Conservation (phyloP, 179 eudicot genomes). For the Silene coronaria region DNA sequence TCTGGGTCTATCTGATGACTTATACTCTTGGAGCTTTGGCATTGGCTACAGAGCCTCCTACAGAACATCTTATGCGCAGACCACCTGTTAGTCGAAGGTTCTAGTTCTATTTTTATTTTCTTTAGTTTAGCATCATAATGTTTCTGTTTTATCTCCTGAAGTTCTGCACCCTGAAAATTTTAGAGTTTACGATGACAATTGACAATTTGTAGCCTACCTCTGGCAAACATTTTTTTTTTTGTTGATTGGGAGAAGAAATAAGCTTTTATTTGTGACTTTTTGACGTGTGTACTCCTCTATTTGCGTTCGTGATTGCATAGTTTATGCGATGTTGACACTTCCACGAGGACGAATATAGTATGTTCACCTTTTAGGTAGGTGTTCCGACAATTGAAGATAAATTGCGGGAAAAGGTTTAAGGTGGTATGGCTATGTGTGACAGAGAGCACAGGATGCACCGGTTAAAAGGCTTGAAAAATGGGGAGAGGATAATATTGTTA, state of each 20-base stretch:
- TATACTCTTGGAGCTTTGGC: conserved; percentile 97
- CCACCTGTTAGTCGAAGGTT: conserved; percentile 92
- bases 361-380: neutral
- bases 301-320: neutral
- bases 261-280: neutral
- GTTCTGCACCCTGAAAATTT: neutral
- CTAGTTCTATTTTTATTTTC: neutral
- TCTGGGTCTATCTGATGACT: conserved; percentile 93
- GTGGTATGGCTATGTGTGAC: too few species aligned
- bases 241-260: neutral
- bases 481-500: too few species aligned
- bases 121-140: neutral
- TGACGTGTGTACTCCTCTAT: neutral
- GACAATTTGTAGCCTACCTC: neutral
- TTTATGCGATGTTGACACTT: neutral
- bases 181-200: neutral
- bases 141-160: neutral
- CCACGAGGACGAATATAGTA: neutral
- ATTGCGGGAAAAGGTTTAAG: too few species aligned
- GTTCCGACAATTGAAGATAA: too few species aligned
- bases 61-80: conserved; percentile 80
- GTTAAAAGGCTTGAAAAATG: too few species aligned
- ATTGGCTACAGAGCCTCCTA: conserved; percentile 93
- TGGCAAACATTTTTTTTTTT: neutral
- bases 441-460: too few species aligned